These are phyloP conservation scores for Rubia occidens DNA, from an alignment of 305 asterid genomes.

Conservation along the genomic window DNA sequence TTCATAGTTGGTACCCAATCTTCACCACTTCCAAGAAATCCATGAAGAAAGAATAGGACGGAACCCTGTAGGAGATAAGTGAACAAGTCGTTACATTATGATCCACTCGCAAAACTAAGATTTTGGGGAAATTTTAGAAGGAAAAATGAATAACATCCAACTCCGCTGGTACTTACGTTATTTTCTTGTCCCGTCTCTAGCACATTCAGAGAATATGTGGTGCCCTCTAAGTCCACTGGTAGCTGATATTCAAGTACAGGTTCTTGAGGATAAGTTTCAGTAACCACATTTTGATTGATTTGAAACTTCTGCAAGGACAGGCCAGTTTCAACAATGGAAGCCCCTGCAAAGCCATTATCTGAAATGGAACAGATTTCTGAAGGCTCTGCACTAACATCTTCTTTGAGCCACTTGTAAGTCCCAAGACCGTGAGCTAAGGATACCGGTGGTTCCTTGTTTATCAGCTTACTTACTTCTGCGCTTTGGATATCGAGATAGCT, in stretches of 20 bases:
- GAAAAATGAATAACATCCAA: neutral
- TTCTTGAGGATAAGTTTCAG: conserved; percentile 34
- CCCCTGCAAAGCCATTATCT: conserved; percentile 38
- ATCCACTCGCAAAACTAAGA: conserved; percentile 7
- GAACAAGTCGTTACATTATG: conserved; percentile 5
- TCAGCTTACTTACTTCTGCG: conserved; percentile 36
- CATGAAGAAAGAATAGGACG: conserved; percentile 73
- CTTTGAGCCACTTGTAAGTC: conserved; percentile 85
- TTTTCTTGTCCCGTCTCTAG: conserved; percentile 54
- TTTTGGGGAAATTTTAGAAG: neutral
- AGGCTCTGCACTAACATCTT: conserved; percentile 48
- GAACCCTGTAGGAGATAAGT: conserved; percentile 38
- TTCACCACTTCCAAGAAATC: conserved; percentile 76
- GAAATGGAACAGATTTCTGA: conserved; percentile 39
- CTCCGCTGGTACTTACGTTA: conserved; percentile 35
- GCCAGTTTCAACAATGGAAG: conserved; percentile 65
- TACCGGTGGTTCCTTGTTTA: conserved; percentile 39
- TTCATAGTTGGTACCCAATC: conserved; percentile 92
- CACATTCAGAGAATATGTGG: conserved; percentile 50
- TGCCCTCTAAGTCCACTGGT: conserved; percentile 39
- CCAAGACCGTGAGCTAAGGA: conserved; percentile 82
- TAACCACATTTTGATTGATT: conserved; percentile 45
- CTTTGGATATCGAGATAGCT: conserved; percentile 61
- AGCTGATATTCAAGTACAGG: conserved; percentile 44
- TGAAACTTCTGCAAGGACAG: conserved; percentile 45